Conservation (phyloP, 805 yeast genomes). For the Kodamaea leandrae region DNA sequence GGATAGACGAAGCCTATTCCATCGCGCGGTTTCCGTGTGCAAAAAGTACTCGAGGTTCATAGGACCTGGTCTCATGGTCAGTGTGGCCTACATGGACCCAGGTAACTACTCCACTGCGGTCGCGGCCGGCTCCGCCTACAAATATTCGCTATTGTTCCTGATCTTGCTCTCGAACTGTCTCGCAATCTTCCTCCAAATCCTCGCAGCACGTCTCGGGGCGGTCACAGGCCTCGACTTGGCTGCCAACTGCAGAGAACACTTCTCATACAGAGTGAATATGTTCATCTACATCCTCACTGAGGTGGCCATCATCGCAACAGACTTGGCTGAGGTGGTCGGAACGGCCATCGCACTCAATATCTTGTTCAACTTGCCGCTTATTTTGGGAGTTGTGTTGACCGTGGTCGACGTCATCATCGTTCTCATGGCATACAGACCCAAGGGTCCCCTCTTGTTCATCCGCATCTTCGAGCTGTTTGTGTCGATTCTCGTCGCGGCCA, state of each 20-base stretch:
- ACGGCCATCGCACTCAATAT: slow-evolving; percentile 92
- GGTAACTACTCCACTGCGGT: slow-evolving; percentile 96
- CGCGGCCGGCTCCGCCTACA: slow-evolving; percentile 86
- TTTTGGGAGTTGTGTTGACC: slow-evolving; percentile 81
- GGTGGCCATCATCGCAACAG: slow-evolving; percentile 90
- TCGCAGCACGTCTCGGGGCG: slow-evolving; percentile 86
- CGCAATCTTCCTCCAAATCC: slow-evolving; percentile 82
- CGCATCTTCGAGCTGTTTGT: slow-evolving; percentile 82
- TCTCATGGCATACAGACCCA: slow-evolving; percentile 81
- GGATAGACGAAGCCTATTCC: slow-evolving; percentile 3
- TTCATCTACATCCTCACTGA: slow-evolving; percentile 77
- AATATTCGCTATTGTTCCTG: slow-evolving; percentile 74
- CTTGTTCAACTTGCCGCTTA: slow-evolving; percentile 72
- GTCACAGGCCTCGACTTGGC: slow-evolving; percentile 94
- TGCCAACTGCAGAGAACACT: slow-evolving; percentile 73
- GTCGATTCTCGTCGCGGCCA: slow-evolving; percentile 69
- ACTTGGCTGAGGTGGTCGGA: slow-evolving; percentile 96
- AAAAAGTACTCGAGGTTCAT: slow-evolving; percentile 61
- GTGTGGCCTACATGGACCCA: slow-evolving; percentile 96
- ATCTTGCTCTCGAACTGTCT: slow-evolving; percentile 76
- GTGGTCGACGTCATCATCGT: slow-evolving; percentile 84
- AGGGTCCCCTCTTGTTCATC: slow-evolving; percentile 73
- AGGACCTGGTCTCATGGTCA: slow-evolving; percentile 96
- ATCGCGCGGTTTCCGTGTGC: slow-evolving; percentile 2
- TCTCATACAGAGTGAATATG: slow-evolving; percentile 60